phyloP scores from a whole-genome alignment of 768 basidiomycete species.

The Naganishia onofrii region DNA sequence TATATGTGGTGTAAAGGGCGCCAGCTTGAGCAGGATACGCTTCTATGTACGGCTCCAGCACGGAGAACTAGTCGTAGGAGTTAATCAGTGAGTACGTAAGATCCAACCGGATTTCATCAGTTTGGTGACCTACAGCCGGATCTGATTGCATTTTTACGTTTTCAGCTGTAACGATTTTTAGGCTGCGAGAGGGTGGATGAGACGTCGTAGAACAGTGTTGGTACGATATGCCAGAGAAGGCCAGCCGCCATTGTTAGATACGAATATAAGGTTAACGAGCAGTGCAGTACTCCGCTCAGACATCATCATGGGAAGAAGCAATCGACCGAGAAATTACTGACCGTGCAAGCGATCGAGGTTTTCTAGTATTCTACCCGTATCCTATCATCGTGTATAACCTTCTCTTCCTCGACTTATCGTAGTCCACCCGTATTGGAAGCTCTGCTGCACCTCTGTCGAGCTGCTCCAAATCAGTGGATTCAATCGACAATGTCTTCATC shows the following conservation, averaged over 20 bases:
- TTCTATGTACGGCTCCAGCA: constrained; percentile 34
- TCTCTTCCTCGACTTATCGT: not conserved
- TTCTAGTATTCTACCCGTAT: not conserved
- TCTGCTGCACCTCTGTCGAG: no score
- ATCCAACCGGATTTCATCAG: not conserved
- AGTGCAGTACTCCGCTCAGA: not conserved
- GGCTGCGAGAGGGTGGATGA: no score
- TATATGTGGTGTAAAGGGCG: constrained; percentile 42
- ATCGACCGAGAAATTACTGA: constrained; percentile 2
- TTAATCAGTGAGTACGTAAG: not conserved
- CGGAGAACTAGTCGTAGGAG: constrained; percentile 25
- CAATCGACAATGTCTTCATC: constrained; percentile 1
- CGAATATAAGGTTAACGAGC: not conserved
- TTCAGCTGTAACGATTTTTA: no score
- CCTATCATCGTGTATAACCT: not conserved
- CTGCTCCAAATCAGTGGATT: no score
- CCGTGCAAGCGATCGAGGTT: not conserved
- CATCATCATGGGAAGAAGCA: not conserved
- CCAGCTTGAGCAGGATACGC: constrained; percentile 46
- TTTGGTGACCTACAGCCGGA: constrained; percentile 2
- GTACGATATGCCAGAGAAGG: no score
- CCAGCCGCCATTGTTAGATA: not conserved
- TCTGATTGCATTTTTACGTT: constrained; percentile 22
- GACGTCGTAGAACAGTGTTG: no score
- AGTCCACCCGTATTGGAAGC: no score